These are phyloP conservation scores for Trifolium dubium DNA, from an alignment of 306 rosid genomes.

Conservation along the genomic window DNA sequence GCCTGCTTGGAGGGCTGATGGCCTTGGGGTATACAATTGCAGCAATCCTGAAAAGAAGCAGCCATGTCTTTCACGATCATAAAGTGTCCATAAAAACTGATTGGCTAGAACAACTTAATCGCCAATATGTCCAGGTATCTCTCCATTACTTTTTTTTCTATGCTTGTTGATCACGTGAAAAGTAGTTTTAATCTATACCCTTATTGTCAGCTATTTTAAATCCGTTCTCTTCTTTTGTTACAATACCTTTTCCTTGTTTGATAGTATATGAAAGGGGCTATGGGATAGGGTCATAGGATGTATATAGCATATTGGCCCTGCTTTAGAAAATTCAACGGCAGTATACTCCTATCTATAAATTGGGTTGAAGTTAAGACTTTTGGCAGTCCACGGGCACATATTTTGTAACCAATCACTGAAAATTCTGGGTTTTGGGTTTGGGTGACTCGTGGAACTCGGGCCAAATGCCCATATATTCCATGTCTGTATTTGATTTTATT, in stretches of 20 bases:
- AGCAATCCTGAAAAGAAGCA: constrained; percentile 88
- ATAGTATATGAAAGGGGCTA: neutral
- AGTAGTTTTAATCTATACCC: constrained; percentile 27
- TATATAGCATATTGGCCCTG: constrained; percentile 9
- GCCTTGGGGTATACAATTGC: constrained; percentile 99
- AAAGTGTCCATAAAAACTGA: constrained; percentile 84
- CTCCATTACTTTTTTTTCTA: constrained; percentile 31
- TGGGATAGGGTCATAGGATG: constrained; percentile 10
- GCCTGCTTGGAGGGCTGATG: constrained; percentile 99
- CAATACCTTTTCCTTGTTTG: neutral
- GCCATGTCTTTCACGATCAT: constrained; percentile 80
- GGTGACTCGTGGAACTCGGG: constrained; percentile 10
- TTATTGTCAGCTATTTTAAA: constrained; percentile 5
- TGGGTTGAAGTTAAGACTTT: constrained; percentile 17
- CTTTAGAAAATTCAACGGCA: neutral
- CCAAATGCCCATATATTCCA: constrained; percentile 9
- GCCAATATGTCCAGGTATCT: constrained; percentile 85
- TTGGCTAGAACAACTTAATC: constrained; percentile 96
- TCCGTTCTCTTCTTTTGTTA: neutral
- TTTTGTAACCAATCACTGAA: constrained; percentile 8
- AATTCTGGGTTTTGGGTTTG: constrained; percentile 29
- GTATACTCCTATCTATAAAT: constrained; percentile 9
- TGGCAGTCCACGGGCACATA: constrained; percentile 14
- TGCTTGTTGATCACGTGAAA: constrained; percentile 13
- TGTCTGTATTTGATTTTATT: constrained; percentile 29